These are phyloP conservation scores for Cryptococcus neoformans DNA, from an alignment of 1,284 basidiomycete species.

Conservation along the genomic window DNA sequence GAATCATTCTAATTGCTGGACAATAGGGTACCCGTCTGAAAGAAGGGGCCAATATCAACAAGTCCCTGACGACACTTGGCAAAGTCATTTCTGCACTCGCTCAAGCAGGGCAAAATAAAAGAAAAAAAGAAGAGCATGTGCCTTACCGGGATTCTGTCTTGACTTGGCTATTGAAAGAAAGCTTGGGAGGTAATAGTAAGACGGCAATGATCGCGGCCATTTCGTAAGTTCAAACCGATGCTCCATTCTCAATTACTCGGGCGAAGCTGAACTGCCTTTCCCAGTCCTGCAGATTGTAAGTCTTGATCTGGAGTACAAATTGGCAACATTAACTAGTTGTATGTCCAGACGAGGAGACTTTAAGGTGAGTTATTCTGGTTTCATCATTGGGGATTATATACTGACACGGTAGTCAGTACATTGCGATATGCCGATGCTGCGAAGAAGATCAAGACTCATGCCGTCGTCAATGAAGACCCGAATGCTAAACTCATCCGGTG, in stretches of 20 bases:
- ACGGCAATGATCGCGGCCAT: conserved; percentile 91
- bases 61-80: conserved; percentile 92
- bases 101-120: conserved; percentile 66
- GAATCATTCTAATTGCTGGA: not conserved
- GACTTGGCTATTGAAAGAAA: conserved; percentile 98
- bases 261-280: not conserved
- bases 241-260: not conserved
- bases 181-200: conserved; percentile 90
- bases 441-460: conserved; percentile 99
- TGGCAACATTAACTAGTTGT: not conserved
- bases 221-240: conserved; percentile 50
- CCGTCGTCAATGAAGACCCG: conserved; percentile 97
- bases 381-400: not conserved
- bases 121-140: conserved; percentile 84
- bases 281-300: conserved; percentile 67
- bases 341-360: conserved; percentile 75
- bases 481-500: conserved; percentile 86
- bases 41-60: conserved; percentile 98
- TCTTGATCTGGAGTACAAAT: not conserved
- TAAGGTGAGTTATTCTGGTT: conserved; percentile 55
- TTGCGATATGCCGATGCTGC: conserved; percentile 91
- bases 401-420: conserved; percentile 52
- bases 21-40: conserved; percentile 74
- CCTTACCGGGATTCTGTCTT: conserved; percentile 94
- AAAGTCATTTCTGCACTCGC: conserved; percentile 95